Evolutionary conservation across 257 asterid species (phyloP), one percentile per base, ranked within the genome.

Genomic region (Cordia subcordata): DNA sequence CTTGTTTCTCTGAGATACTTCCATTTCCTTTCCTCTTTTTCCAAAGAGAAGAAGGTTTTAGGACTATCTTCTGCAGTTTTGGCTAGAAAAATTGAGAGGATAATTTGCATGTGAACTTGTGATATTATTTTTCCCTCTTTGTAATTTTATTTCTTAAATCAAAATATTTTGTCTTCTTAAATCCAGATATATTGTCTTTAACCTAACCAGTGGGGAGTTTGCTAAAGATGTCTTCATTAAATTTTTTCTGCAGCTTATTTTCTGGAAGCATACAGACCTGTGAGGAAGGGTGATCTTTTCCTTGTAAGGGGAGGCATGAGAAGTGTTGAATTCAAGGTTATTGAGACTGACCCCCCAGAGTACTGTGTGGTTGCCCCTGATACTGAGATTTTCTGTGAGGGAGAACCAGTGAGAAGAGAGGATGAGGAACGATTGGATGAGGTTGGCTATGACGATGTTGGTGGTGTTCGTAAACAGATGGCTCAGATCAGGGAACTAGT

Each of bases 401-500:
- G 96, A 37, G 96, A 87, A 55, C 96, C 96, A 27, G 49, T 85
- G 19, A 72, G 75, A 61, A 82, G 94, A 72, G 96, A 87, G 72
- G 94, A 87, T 46, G 96, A 87, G 75, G 78, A 85, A 55, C 69
- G 92, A 17, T 45, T 87, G 66, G 87, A 87, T 68, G 96, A 87
- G 73, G 77, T 87, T 57, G 96, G 96, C 21, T 87, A 87, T 73
- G 96, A 87, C 75, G 96, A 87, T 62, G 94, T 87, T 44, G 96
- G 96, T 56, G 96, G 96, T 5, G 94, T 87, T n/a, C 86, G 94
- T 63, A 87, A 75, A 61, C 96, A 87, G 79, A 87, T 87, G 96
- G 96, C 96, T 53, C 96, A 85, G 76, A 87, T 87, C 44, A 82
- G 96, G 32, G 96, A 87, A 69, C 66, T 87, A 27, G 96, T 85